Conservation (phyloP, 2,329 filamentous ascomycete species). For the Helminthosporium solani region DNA sequence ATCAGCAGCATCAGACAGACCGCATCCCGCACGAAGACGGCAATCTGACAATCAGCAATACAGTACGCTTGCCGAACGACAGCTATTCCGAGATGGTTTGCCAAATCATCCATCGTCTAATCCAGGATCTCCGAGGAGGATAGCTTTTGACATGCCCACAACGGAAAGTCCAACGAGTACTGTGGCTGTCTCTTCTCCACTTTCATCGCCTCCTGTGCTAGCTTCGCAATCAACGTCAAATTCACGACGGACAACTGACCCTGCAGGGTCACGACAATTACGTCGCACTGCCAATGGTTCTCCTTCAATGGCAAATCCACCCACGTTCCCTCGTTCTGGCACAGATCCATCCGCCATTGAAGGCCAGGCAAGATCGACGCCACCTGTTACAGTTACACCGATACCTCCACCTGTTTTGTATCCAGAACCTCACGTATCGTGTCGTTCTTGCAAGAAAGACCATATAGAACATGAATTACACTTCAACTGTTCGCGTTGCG, state of each 20-base stretch:
- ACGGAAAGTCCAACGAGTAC: slow-evolving; percentile 31
- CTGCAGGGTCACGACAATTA: slow-evolving; percentile 19
- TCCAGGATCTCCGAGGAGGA: slow-evolving; percentile 30
- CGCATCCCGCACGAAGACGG: slow-evolving; percentile 32
- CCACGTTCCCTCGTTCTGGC: slow-evolving; percentile 30
- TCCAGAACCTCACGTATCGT: slow-evolving; percentile 71
- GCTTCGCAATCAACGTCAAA: slow-evolving; percentile 19
- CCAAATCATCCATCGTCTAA: slow-evolving; percentile 27
- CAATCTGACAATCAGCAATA: slow-evolving; percentile 49
- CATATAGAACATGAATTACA: slow-evolving; percentile 85
- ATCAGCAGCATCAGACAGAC: slow-evolving; percentile 21
- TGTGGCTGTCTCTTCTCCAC: slow-evolving; percentile 23
- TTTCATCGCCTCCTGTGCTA: slow-evolving; percentile 16
- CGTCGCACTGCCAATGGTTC: slow-evolving; percentile 27
- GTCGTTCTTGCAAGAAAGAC: slow-evolving; percentile 66
- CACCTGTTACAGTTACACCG: slow-evolving; percentile 10
- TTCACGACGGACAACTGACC: slow-evolving; percentile 37
- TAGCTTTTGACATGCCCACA: slow-evolving; percentile 28
- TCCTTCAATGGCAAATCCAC: slow-evolving; percentile 24
- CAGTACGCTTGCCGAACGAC: slow-evolving; percentile 41
- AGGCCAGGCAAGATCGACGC: slow-evolving; percentile 17
- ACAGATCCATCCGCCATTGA: slow-evolving; percentile 27
- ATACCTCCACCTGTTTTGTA: slow-evolving; percentile 47
- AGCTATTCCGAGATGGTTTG: slow-evolving; percentile 34
- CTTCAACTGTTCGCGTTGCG: slow-evolving; percentile 75